Evolutionary conservation across 495 filamentous ascomycete species (phyloP).

Genomic region (Bacidia gigantensis): DNA sequence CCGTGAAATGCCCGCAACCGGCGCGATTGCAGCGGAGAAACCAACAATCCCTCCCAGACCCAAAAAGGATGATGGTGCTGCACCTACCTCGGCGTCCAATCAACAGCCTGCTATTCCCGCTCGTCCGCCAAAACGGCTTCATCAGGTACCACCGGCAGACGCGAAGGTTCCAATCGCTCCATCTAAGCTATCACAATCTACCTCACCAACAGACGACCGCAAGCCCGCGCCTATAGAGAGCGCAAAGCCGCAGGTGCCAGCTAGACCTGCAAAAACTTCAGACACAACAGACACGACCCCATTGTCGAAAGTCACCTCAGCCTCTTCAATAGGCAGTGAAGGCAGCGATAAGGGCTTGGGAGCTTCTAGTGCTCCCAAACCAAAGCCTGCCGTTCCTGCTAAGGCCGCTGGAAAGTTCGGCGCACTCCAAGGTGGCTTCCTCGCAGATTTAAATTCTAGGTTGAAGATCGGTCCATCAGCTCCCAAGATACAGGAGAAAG

Average conservation of each 20-base stretch:
- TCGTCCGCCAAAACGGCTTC: conserved; percentile 22
- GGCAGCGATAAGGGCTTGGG: conserved; percentile 23
- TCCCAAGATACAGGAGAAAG: conserved; percentile 55
- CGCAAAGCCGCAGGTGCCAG: conserved; percentile 70
- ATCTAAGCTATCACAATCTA: conserved; percentile 9
- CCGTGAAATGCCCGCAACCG: conserved; percentile 22
- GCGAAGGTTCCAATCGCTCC: conserved; percentile 18
- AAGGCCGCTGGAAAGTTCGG: conserved; percentile 75
- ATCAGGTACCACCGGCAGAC: conserved; percentile 27
- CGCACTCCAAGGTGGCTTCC: conserved; percentile 75
- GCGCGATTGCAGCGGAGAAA: conserved; percentile 20
- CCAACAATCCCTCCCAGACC: conserved; percentile 30
- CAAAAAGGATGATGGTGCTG: conserved; percentile 22
- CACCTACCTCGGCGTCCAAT: conserved; percentile 18
- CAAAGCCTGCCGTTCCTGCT: conserved; percentile 69
- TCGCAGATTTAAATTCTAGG: conserved; percentile 77
- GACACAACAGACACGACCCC: conserved; percentile 20
- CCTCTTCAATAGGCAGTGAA: conserved; percentile 23
- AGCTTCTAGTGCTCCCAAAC: conserved; percentile 34
- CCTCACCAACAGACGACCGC: conserved; percentile 24
- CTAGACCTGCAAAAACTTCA: conserved; percentile 46
- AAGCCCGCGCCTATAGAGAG: conserved; percentile 48
- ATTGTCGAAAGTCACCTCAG: conserved; percentile 23
- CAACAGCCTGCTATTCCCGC: conserved; percentile 16
- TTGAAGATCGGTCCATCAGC: conserved; percentile 67